Percentiles rank a stretch among this genome's conserved stretches.
Conservation (phyloP, 768 basidiomycete genomes). For the Podaxis sp. region DNA sequence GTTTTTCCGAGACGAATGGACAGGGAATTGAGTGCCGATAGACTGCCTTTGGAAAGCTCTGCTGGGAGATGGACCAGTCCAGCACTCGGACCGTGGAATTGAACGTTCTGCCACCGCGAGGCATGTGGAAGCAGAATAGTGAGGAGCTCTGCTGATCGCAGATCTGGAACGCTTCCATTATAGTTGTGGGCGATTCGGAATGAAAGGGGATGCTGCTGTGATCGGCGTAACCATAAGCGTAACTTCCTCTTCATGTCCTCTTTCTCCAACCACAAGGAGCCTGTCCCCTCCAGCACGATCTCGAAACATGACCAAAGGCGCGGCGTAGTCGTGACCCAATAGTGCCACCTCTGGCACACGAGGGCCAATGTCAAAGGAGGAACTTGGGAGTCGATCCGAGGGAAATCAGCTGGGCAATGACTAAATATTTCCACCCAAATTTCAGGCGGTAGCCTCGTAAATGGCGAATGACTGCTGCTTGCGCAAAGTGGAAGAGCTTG, state of each 20-base stretch:
- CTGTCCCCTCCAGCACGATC: slow-evolving; percentile 26
- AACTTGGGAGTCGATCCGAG: slow-evolving; percentile 29
- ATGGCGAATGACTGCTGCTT: slow-evolving; percentile 18
- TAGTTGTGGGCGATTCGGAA: slow-evolving; percentile 30
- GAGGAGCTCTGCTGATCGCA: slow-evolving; percentile 28
- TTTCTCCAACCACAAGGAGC: slow-evolving; percentile 23
- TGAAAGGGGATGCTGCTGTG: slow-evolving; percentile 32
- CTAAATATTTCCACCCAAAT: slow-evolving; percentile 47
- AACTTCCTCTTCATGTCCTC: slow-evolving; percentile 2
- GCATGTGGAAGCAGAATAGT: slow-evolving; percentile 31
- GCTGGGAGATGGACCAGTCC: slow-evolving; percentile 26
- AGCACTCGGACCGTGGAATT: slow-evolving; percentile 32
- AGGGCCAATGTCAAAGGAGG: slow-evolving; percentile 39
- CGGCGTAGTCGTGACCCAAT: slow-evolving; percentile 37
- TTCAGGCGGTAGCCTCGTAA: slow-evolving; percentile 44
- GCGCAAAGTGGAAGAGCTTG: neutral
- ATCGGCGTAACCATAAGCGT: slow-evolving; percentile 36
- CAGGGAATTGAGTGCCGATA: slow-evolving; percentile 33
- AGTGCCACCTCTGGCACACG: slow-evolving; percentile 44
- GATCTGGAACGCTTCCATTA: slow-evolving; percentile 18
- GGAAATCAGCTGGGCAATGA: slow-evolving; percentile 33
- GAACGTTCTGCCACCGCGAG: slow-evolving; percentile 36
- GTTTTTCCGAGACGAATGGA: slow-evolving; percentile 29
- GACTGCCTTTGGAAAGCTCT: slow-evolving; percentile 20
- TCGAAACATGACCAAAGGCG: slow-evolving; percentile 49